Conservation (phyloP, 371 early-diverging fungal genomes). For the Mycotypha africana region DNA sequence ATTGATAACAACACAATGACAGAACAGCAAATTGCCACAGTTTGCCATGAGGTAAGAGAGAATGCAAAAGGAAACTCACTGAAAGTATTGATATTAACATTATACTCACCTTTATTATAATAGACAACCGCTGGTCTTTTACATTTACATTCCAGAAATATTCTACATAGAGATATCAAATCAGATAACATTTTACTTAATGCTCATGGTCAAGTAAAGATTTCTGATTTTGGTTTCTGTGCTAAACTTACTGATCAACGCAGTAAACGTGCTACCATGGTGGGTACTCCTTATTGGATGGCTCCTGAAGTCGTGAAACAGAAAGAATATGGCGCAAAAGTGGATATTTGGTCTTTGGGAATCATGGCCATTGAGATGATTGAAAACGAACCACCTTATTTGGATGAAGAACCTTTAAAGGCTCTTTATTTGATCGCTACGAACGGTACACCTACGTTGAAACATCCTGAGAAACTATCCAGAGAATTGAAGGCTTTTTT, state of each 20-base stretch:
- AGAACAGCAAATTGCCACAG: conserved; percentile 88
- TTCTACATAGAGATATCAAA: conserved; percentile 97
- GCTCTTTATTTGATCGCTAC: conserved; percentile 95
- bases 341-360: conserved; percentile 92
- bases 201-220: conserved; percentile 85
- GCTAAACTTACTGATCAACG: conserved; percentile 84
- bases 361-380: conserved; percentile 98
- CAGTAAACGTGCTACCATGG: conserved; percentile 92
- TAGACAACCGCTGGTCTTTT: conserved; percentile 81
- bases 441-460: conserved; percentile 93
- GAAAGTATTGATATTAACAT: background rate
- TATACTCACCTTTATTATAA: background rate
- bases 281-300: conserved; percentile 96
- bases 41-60: conserved; percentile 73
- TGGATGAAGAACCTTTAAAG: conserved; percentile 91
- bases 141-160: conserved; percentile 85
- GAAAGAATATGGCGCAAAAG: conserved; percentile 84
- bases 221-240: conserved; percentile 93
- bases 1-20: conserved; percentile 88
- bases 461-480: conserved; percentile 78
- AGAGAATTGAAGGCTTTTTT: conserved; percentile 82
- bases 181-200: conserved; percentile 90
- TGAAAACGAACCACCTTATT: conserved; percentile 95
- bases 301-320: conserved; percentile 91
- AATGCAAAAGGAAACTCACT: too few relatives aligned